A percentile compares a stretch with the other conserved stretches of the same genome.
Evolutionary conservation across 768 basidiomycete species (phyloP).

Genomic region (Mycena olivaceomarginata): DNA sequence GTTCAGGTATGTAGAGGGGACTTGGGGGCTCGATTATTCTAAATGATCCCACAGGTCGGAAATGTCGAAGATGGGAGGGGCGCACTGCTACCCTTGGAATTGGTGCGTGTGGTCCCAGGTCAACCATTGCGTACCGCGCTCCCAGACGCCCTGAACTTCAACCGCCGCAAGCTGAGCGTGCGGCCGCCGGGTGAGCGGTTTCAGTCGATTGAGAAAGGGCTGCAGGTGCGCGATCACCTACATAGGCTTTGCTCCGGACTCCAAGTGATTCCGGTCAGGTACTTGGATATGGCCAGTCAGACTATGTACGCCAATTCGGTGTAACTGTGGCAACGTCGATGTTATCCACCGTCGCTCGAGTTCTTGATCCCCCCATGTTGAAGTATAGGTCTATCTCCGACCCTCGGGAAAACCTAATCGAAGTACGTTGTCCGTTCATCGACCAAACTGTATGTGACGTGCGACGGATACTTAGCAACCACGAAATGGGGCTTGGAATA

Average conservation of each 20-base stretch:
- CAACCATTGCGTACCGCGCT: conserved; percentile 85
- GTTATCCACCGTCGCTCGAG: conserved; percentile 66
- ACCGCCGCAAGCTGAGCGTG: conserved; percentile 80
- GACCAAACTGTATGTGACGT: background rate
- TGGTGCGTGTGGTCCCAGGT: conserved; percentile 76
- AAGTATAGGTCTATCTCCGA: conserved; percentile 59
- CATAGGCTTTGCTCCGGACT: no score
- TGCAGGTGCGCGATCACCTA: conserved; percentile 43
- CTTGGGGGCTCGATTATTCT: background rate
- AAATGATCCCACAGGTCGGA: conserved; percentile 66
- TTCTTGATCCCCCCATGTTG: conserved; percentile 67
- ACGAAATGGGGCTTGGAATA: conserved; percentile 84
- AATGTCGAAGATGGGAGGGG: conserved; percentile 62
- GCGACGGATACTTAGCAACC: conserved; percentile 63
- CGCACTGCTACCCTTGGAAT: conserved; percentile 75
- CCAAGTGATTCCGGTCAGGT: conserved; percentile 56
- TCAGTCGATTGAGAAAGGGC: conserved; percentile 69
- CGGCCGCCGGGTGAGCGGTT: conserved; percentile 77
- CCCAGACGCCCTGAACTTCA: conserved; percentile 76
- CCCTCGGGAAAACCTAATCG: conserved; percentile 55
- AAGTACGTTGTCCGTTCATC: background rate
- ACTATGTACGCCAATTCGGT: conserved; percentile 64
- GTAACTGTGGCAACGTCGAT: conserved; percentile 56
- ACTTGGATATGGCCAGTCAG: conserved; percentile 62
- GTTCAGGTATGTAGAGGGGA: conserved; percentile 64